phyloP scores from a whole-genome alignment of 805 yeast species.

The Candida namnaoensis region DNA sequence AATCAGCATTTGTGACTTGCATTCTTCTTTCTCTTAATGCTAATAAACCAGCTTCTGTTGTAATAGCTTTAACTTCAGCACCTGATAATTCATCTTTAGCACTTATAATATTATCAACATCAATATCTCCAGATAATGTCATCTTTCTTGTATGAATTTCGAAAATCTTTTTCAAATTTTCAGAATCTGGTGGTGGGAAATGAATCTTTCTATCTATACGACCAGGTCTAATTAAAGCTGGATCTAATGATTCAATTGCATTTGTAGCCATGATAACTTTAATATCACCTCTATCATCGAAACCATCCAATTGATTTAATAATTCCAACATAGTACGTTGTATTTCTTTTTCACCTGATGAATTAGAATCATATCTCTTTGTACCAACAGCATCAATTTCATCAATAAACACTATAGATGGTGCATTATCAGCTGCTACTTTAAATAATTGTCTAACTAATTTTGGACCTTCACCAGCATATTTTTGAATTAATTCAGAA shows the following conservation, averaged over 20 bases:
- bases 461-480: conserved; percentile 96
- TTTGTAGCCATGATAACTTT: conserved; percentile 98
- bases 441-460: conserved; percentile 90
- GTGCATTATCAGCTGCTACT: conserved; percentile 95
- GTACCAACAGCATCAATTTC: conserved; percentile 99
- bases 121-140: conserved; percentile 84
- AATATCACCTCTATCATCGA: conserved; percentile 94
- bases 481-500: conserved; percentile 92
- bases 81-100: conserved; percentile 93
- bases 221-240: conserved; percentile 94
- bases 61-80: conserved; percentile 95
- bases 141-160: conserved; percentile 88
- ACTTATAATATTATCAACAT: conserved; percentile 79
- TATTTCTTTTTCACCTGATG: conserved; percentile 96
- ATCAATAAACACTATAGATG: conserved; percentile 96
- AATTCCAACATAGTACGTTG: conserved; percentile 97
- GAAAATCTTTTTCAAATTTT: conserved; percentile 87
- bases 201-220: conserved; percentile 93
- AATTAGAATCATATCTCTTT: conserved; percentile 81
- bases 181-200: conserved; percentile 92
- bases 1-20: conserved; percentile 94
- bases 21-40: conserved; percentile 95
- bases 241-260: conserved; percentile 88
- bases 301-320: conserved; percentile 92
- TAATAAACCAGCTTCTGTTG: conserved; percentile 94